Conservation (phyloP, 2,329 filamentous ascomycete species). For the Aspergillus quadricinctus region DNA sequence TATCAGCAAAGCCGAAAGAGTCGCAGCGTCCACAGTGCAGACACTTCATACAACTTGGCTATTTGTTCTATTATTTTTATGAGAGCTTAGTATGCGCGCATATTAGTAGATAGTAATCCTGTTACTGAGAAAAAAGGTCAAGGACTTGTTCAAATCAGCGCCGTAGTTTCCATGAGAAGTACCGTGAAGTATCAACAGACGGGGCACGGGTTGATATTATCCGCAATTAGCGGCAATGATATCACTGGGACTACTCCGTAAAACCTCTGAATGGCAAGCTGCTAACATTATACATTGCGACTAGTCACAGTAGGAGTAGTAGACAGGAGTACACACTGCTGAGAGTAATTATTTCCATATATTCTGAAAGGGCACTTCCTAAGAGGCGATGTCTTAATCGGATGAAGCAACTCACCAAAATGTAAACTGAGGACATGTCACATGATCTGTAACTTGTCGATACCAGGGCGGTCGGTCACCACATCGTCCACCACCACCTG, state of each 20-base stretch:
- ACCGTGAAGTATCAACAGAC: neutral
- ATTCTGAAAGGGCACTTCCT: neutral
- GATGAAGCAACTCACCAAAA: neutral
- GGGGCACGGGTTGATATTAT: neutral
- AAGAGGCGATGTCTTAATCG: neutral
- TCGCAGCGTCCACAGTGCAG: neutral
- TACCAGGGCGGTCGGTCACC: neutral
- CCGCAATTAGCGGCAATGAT: neutral
- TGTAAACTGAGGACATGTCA: neutral
- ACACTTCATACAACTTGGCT: neutral
- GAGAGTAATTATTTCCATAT: neutral
- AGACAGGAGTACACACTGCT: neutral
- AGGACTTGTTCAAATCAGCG: neutral
- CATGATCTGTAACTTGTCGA: neutral
- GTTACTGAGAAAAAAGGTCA: neutral
- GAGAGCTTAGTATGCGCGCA: neutral
- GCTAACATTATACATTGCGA: neutral
- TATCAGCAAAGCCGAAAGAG: slow-evolving; percentile 1
- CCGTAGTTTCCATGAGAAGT: neutral
- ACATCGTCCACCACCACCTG: neutral
- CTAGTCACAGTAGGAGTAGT: neutral
- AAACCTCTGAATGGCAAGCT: neutral
- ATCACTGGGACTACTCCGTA: neutral
- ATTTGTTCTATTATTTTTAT: neutral
- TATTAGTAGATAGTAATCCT: neutral